phyloP scores from a whole-genome alignment of 192 early-diverging fungal species.

The Coemansia sp. region DNA sequence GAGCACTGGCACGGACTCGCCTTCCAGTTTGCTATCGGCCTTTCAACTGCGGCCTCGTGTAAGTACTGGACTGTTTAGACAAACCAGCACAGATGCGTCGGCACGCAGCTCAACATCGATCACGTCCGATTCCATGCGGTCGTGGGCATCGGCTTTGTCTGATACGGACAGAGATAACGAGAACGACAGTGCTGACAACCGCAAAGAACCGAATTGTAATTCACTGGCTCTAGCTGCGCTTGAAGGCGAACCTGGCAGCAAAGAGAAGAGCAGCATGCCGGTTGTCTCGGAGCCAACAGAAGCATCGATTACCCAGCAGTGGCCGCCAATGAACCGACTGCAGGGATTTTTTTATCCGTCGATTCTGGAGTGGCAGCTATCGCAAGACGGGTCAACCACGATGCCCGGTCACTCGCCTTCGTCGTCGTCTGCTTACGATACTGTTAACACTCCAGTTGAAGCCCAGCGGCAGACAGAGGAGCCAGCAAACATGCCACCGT shows the following conservation, averaged over 20 bases:
- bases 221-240: constrained; percentile 12
- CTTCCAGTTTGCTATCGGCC: constrained; percentile 32
- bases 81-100: constrained; percentile 21
- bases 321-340: background rate
- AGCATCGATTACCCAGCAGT: constrained; percentile 12
- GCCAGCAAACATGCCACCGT: constrained; percentile 6
- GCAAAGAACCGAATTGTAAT: background rate
- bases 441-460: background rate
- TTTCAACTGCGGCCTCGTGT: constrained; percentile 29
- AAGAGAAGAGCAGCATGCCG: background rate
- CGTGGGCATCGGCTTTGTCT: constrained; percentile 39
- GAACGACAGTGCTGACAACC: constrained; percentile 7
- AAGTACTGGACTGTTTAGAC: constrained; percentile 23
- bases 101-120: constrained; percentile 48
- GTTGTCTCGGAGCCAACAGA: background rate
- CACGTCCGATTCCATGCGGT: constrained; percentile 28
- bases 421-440: constrained; percentile 11
- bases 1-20: constrained; percentile 13
- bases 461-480: constrained; percentile 1
- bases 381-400: constrained; percentile 25
- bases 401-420: constrained; percentile 18
- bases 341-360: constrained; percentile 29
- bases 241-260: background rate
- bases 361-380: constrained; percentile 38
- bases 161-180: constrained; percentile 30